A percentile compares a stretch with the other conserved stretches of the same genome.
Conservation (phyloP, 1,284 basidiomycete species). For the Malassezia brasiliensis region DNA sequence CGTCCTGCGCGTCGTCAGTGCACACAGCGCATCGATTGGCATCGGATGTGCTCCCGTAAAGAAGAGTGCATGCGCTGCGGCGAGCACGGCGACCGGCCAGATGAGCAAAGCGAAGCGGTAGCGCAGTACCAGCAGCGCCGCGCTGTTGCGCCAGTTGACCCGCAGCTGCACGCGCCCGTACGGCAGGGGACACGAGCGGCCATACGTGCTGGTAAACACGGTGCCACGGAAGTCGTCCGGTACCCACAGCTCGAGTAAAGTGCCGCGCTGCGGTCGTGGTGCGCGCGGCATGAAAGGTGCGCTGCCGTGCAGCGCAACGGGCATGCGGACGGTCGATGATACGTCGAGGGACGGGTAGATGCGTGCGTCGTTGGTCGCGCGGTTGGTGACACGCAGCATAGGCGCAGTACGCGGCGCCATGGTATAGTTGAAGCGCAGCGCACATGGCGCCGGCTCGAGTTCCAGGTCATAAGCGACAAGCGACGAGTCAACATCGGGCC, state of each 20-base stretch:
- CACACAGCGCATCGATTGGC: slow-evolving; percentile 4
- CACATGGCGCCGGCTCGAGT: slow-evolving; percentile 21
- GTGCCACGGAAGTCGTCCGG: slow-evolving; percentile 18
- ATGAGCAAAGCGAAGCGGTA: slow-evolving; percentile 31
- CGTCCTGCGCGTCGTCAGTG: not conserved
- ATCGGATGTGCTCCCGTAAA: not conserved
- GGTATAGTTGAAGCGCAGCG: slow-evolving; percentile 7
- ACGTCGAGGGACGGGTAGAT: slow-evolving; percentile 28
- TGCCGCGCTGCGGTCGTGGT: slow-evolving; percentile 11
- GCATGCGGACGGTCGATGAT: slow-evolving; percentile 14
- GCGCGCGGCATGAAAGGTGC: slow-evolving; percentile 39
- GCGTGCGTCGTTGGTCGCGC: slow-evolving; percentile 30
- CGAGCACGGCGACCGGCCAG: slow-evolving; percentile 30
- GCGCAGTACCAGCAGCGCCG: slow-evolving; percentile 31
- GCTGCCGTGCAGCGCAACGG: slow-evolving; percentile 31
- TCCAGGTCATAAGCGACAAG: slow-evolving; percentile 28
- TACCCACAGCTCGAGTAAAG: slow-evolving; percentile 29
- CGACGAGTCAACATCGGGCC: slow-evolving; percentile 23
- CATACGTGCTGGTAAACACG: not conserved
- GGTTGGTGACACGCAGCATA: slow-evolving; percentile 27
- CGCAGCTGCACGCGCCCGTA: slow-evolving; percentile 22
- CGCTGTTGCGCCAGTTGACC: slow-evolving; percentile 31
- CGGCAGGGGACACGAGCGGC: slow-evolving; percentile 17
- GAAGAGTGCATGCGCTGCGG: not conserved
- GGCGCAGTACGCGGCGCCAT: slow-evolving; percentile 22